phyloP scores from a whole-genome alignment of 169 alveolate genomes.

The Toxoplasma gondii region DNA sequence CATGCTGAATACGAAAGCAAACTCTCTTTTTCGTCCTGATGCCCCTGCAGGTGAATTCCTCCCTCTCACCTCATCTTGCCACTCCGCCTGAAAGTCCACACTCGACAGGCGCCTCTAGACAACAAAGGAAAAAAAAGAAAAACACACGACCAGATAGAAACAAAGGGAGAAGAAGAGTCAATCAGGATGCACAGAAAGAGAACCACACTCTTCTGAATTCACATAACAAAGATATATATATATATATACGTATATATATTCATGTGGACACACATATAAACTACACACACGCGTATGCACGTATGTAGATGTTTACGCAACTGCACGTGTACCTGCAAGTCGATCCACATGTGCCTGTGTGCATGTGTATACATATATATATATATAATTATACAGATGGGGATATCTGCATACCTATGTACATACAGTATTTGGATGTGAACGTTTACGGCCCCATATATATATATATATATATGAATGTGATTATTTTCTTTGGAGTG shows the following conservation, averaged over 20 bases:
- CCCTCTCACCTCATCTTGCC: slow-evolving; percentile 23
- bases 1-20: too few relatives aligned
- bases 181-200: too few relatives aligned
- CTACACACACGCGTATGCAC: neutral
- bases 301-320: neutral
- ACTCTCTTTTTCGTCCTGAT: neutral
- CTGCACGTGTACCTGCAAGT: too few relatives aligned
- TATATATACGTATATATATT: neutral
- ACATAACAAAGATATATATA: too few relatives aligned
- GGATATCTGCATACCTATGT: neutral
- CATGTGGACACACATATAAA: neutral
- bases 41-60: too few relatives aligned
- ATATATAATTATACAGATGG: neutral
- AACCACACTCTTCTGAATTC: too few relatives aligned
- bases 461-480: too few relatives aligned
- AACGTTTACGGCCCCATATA: too few relatives aligned
- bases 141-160: neutral
- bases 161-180: neutral
- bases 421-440: neutral
- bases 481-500: too few relatives aligned
- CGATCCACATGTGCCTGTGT: too few relatives aligned
- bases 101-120: slow-evolving; percentile 17
- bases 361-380: neutral
- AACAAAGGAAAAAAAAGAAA: neutral
- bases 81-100: slow-evolving; percentile 1